Base-by-base conservation (phyloP, 176 grass and related monocot species). In the Otatea glauca region DNA sequence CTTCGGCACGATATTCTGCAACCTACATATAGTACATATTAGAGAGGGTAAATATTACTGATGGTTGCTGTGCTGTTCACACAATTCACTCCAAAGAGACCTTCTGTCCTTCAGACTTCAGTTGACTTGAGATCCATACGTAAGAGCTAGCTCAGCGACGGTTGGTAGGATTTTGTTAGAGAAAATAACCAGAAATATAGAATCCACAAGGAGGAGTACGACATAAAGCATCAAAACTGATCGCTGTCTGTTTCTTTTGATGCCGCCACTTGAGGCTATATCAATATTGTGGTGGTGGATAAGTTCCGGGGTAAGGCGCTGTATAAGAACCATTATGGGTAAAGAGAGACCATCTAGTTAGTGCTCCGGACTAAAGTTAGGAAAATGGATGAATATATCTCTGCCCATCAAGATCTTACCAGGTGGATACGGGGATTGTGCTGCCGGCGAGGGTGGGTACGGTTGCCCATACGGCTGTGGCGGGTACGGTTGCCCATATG, bases 211-310 rank as follows among this genome's bases (percentile, higher is more conserved):
- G 5, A 56, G 49, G 16, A 4, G 14, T 9, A 67, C 16, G 62
- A 35, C 42, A 42, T 56, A 48, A 50, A 66, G 47, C 70, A 87
- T 23, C 1, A 81, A 4, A 50, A 54, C 5, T 44, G 20, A 35
- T 66, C 3, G 25, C 47, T 50, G 2, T 51, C 16, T 65, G 65
- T 14, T 54, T 56, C 42, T 51, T 79, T 86, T 75, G 37, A 86
- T 64, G 15, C 38, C 47, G 8, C 76, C 77, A 65, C 45, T 25
- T 50, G 70, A 66, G 41, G 18, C 43, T 69, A 45, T 43, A 45
- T 94, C 87, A 97, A 77, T 94, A 92, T 10, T 86, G 86, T 77
- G 77, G 71, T 77, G 90, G 92, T 80, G 86, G 90, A 84, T 91
- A 92, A 53, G 63, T 69, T 89, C 90, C 86, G 0, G 76, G 90